phyloP scores from a whole-genome alignment of 805 yeast species.

The Barnettozyma wickerhamii region DNA sequence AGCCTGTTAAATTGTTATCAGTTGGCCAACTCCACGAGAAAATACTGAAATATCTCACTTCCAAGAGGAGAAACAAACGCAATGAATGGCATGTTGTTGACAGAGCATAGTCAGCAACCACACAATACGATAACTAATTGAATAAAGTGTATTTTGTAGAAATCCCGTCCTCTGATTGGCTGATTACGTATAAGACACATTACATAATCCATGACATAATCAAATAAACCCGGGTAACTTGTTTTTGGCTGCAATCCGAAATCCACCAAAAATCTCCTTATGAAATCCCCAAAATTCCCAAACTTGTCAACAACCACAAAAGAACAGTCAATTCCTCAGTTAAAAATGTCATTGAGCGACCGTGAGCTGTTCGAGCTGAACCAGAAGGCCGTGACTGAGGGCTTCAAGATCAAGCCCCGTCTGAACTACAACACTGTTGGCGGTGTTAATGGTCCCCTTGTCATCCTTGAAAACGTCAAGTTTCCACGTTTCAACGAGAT shows the following conservation, averaged over 20 bases:
- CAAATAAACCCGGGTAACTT: too few relatives aligned
- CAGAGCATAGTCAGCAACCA: not conserved
- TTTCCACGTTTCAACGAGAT: constrained; percentile 93
- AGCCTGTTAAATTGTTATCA: not conserved
- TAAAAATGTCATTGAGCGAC: constrained; percentile 28
- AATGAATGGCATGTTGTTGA: constrained; percentile 25
- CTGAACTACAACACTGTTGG: constrained; percentile 93
- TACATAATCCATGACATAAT: too few relatives aligned
- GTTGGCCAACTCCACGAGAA: not conserved
- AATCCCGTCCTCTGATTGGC: too few relatives aligned
- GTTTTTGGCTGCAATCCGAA: too few relatives aligned
- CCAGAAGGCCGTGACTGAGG: constrained; percentile 88
- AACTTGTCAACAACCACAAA: too few relatives aligned
- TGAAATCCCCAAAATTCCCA: too few relatives aligned
- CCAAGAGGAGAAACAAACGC: constrained; percentile 15
- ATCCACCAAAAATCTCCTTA: too few relatives aligned
- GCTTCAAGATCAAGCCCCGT: constrained; percentile 89
- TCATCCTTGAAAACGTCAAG: constrained; percentile 80
- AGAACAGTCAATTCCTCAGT: too few relatives aligned
- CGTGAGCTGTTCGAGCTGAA: constrained; percentile 61
- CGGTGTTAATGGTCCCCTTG: constrained; percentile 98
- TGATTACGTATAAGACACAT: too few relatives aligned
- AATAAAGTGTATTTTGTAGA: too few relatives aligned
- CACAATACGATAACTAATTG: too few relatives aligned
- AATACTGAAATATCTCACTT: not conserved